phyloP scores from a whole-genome alignment of 805 yeast genomes.

The Zygoascus tannicola region DNA sequence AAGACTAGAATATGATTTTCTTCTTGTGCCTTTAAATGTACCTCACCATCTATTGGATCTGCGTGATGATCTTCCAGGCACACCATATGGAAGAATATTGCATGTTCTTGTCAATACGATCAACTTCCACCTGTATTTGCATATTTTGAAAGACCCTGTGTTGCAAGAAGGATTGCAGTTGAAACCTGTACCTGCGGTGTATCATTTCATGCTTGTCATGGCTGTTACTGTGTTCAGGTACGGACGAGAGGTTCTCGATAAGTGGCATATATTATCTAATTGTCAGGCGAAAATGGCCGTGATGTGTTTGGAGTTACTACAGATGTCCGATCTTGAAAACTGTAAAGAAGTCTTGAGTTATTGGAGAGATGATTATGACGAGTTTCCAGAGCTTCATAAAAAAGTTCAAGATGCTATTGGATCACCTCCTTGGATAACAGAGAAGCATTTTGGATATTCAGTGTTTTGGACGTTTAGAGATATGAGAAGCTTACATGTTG shows the following conservation, averaged over 20 bases:
- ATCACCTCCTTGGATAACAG: slow-evolving; percentile 6
- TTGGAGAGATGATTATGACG: slow-evolving; percentile 11
- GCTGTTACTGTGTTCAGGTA: slow-evolving; percentile 10
- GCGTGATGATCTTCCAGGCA: slow-evolving; percentile 9
- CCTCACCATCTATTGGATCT: slow-evolving; percentile 8
- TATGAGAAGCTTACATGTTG: slow-evolving; percentile 10
- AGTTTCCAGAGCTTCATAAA: slow-evolving; percentile 1
- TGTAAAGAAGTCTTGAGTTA: slow-evolving; percentile 7
- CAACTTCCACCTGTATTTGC: slow-evolving; percentile 7
- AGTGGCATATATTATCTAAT: slow-evolving; percentile 8
- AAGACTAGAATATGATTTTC: slow-evolving; percentile 7
- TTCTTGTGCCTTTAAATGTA: slow-evolving; percentile 8
- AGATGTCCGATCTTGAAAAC: slow-evolving; percentile 5
- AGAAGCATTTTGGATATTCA: slow-evolving; percentile 9
- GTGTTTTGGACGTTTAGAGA: slow-evolving; percentile 14
- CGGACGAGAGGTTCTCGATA: slow-evolving; percentile 5
- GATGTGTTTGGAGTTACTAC: slow-evolving; percentile 5
- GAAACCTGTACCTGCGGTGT: slow-evolving; percentile 10
- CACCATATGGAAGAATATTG: slow-evolving; percentile 6
- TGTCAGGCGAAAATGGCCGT: slow-evolving; percentile 10
- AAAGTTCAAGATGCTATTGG: slow-evolving; percentile 4
- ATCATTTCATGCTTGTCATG: slow-evolving; percentile 9
- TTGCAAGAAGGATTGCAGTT: slow-evolving; percentile 6
- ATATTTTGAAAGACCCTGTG: neutral
- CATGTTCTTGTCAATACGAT: slow-evolving; percentile 9